A percentile compares a stretch with the other conserved stretches of the same genome.
Conservation (phyloP, 2,329 filamentous ascomycete genomes). For the Stagonosporopsis chrysanthemi region DNA sequence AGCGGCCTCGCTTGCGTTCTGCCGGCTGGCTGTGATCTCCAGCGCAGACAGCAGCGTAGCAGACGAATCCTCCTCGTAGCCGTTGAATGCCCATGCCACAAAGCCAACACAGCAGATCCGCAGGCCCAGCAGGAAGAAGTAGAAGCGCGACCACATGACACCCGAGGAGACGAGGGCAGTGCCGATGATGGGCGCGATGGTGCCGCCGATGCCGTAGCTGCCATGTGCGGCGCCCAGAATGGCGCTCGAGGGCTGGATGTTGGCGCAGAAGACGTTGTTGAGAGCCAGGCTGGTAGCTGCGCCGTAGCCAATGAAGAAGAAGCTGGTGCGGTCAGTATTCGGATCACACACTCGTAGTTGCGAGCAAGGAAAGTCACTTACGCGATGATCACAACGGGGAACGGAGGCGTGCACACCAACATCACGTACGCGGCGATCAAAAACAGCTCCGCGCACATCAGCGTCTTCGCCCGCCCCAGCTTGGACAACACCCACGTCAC, state of each 20-base stretch:
- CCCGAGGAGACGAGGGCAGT: conserved; percentile 72
- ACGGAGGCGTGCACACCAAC: conserved; percentile 73
- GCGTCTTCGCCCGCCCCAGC: conserved; percentile 70
- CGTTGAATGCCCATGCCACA: conserved; percentile 72
- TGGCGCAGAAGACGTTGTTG: conserved; percentile 65
- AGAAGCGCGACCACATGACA: conserved; percentile 74
- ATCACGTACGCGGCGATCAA: conserved; percentile 69
- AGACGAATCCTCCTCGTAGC: conserved; percentile 69
- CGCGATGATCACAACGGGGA: conserved; percentile 67
- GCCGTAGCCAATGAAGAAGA: conserved; percentile 69
- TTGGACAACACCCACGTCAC: conserved; percentile 69
- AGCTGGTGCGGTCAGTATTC: conserved; percentile 53
- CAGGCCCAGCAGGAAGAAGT: conserved; percentile 69
- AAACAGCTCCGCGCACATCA: conserved; percentile 65
- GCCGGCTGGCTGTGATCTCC: conserved; percentile 53
- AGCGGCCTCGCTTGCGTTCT: conserved; percentile 46
- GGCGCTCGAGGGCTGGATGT: conserved; percentile 60
- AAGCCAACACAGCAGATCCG: conserved; percentile 64
- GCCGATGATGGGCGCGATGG: conserved; percentile 74
- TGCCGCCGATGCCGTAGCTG: conserved; percentile 61
- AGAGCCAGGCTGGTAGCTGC: conserved; percentile 61
- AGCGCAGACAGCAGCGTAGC: conserved; percentile 54
- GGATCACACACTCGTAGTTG: not conserved
- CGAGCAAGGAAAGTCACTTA: conserved; percentile 31
- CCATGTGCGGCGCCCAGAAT: conserved; percentile 71